Evolutionary conservation across 306 rosid species (phyloP), one percentile per base, ranked within the genome.

Genomic region (Vigna nakashimae): DNA sequence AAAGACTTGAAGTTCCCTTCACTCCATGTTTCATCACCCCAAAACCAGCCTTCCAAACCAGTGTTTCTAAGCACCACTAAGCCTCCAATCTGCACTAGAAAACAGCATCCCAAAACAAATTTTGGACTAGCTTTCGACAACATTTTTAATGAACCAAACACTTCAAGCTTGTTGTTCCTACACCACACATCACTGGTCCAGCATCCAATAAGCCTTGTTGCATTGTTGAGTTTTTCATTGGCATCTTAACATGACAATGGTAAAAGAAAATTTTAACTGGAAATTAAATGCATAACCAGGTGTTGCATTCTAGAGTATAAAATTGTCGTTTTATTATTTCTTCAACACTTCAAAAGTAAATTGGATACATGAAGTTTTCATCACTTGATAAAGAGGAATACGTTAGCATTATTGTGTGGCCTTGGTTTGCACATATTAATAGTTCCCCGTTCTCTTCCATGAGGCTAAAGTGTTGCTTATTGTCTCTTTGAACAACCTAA

Each of bases 341-440:
- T 69, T 69, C 20, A 46, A 58, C 38, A 59, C 18, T 28, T 59
- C 42, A 65, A 62, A 68, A 65, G 24, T 16, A 62, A 49, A 59
- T 2, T 32, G 8, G 45, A 52, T 68, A 50, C 7, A 18, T 12
- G 34, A 56, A 22, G 63, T 36, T 43, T 17, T 14, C 10, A 20
- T 34, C 49, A 13, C 28, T 67, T 48, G 45, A 63, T 69, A 10
- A 65, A 48, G 64, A 56, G 15, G 59, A 45, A 83, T 63, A 81
- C 15, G 5, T 75, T 82, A 95, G 97, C 79, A 56, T 74, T 69
- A 91, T 50, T 42, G 98, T 84, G 83, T 95, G 99, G 80, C 98
- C 99, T 89, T 95, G 98, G 82, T 92, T 95, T 67, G 98, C 97
- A 28, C 98, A 91, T 70, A 95, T 91, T 24, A 91, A 82, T 67